phyloP scores from a whole-genome alignment of 2,329 filamentous ascomycete species.

The Byssoonygena ceratinophila region DNA sequence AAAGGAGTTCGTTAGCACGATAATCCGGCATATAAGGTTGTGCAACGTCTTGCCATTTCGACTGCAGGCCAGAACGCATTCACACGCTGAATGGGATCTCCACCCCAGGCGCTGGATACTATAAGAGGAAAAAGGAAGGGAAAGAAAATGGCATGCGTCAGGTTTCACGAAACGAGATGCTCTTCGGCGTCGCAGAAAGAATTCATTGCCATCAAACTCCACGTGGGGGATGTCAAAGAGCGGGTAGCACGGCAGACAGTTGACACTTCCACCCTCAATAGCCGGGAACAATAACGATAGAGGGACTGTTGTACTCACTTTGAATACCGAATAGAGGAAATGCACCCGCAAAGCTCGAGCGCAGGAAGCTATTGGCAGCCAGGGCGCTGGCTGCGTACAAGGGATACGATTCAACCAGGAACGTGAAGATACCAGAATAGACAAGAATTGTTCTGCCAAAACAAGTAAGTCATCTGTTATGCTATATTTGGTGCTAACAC shows the following conservation, averaged over 20 bases:
- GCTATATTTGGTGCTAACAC: not conserved
- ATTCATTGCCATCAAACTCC: not conserved
- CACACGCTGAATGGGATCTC: slow-evolving; percentile 1
- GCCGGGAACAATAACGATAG: not conserved
- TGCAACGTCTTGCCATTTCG: slow-evolving; percentile 1
- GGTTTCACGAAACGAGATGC: slow-evolving; percentile 8
- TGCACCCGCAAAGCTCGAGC: slow-evolving; percentile 66
- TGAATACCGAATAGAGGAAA: slow-evolving; percentile 65
- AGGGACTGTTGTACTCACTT: slow-evolving; percentile 25
- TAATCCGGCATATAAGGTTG: not conserved
- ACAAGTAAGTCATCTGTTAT: slow-evolving; percentile 1
- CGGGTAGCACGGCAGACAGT: slow-evolving; percentile 8
- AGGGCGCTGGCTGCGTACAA: slow-evolving; percentile 50
- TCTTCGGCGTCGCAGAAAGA: not conserved
- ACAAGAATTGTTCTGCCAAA: slow-evolving; percentile 57
- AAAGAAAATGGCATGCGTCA: not conserved
- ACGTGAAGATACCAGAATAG: slow-evolving; percentile 79
- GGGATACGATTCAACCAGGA: slow-evolving; percentile 56
- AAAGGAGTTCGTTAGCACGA: slow-evolving; percentile 8
- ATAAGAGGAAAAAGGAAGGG: not conserved
- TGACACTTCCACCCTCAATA: not conserved
- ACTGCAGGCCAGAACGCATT: slow-evolving; percentile 2
- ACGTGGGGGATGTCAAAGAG: not conserved
- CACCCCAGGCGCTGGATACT: not conserved
- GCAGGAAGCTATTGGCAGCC: slow-evolving; percentile 71